Evolutionary conservation across 441 rosid genomes (phyloP), one percentile per base, ranked within the genome.

Genomic region (Jatropha multifida): DNA sequence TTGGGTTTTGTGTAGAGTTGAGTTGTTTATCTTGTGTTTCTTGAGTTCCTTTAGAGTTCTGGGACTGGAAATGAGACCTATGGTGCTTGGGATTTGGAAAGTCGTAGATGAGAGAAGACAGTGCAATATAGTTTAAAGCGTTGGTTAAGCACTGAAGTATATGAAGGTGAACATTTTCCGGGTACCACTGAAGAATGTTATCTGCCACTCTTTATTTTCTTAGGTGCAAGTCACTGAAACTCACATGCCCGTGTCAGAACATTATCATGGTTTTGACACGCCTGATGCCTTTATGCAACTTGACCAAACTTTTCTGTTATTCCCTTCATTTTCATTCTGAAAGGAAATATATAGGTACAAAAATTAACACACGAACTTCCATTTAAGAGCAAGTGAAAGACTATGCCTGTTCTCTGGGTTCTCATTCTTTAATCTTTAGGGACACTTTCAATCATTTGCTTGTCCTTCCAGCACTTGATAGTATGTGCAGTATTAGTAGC

Each of bases 51-150:
- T 32, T 37, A 20, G 51, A 42, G n/a, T 10, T 14, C 38, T 27
- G 68, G 48, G 27, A 12, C 6, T 10, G 66, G 66, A 55, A 67
- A 62, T 74, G 44, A 23, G 77, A 71, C 62, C 18, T n/a, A 58
- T 26, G 23, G 63, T 32, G 4, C 73, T 40, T 77, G 74, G 8
- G 38, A 15, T 55, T 42, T 18, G 65, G 65, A 52, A 66, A 59
- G 69, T 38, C 60, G 8, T 62, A 56, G 62, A 73, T 44, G 69
- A 41, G 77, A 67, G 72, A 41, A 52, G 18, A 73, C 74, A 65
- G 0, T 15, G 32, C 13, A 9, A 62, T 60, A 9, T 65, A 62
- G 49, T 68, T 26, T 60, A 54, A 55, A 37, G 49, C 42, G 51
- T 55, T 20, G n/a, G 17, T 42, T 0, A 4, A 42, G 46, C 1